phyloP scores from a whole-genome alignment of 495 filamentous ascomycete species.

The Friedmanniomyces simplex region DNA sequence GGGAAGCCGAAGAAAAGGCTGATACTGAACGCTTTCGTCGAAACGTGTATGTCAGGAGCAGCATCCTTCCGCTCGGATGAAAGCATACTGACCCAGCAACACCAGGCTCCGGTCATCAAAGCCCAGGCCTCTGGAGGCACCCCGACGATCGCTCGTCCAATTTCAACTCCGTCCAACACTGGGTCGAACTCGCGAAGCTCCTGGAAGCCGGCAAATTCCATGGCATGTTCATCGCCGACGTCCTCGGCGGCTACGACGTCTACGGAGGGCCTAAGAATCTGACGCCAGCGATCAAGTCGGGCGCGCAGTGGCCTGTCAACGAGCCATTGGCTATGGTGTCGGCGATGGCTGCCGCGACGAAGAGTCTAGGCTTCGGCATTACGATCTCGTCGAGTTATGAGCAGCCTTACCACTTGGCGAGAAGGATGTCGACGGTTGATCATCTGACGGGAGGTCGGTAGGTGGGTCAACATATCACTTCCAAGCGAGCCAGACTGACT shows the following conservation, averaged over 20 bases:
- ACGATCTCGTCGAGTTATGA: conserved; percentile 60
- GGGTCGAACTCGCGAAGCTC: conserved; percentile 40
- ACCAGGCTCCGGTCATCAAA: conserved; percentile 45
- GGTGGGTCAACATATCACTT: not conserved
- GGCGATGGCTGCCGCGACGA: conserved; percentile 39
- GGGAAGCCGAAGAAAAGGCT: conserved; percentile 35
- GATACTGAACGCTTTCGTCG: conserved; percentile 52
- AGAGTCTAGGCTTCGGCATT: conserved; percentile 59
- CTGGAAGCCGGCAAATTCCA: conserved; percentile 44
- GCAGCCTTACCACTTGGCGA: conserved; percentile 57
- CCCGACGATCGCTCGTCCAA: conserved; percentile 42
- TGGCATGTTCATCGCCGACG: conserved; percentile 49
- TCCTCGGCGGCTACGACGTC: conserved; percentile 31
- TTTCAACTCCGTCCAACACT: conserved; percentile 45
- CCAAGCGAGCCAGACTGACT: not conserved
- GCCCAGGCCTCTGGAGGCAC: conserved; percentile 44
- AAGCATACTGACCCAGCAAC: conserved; percentile 29
- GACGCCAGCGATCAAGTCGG: conserved; percentile 10
- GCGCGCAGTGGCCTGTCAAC: conserved; percentile 18
- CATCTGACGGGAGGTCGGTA: conserved; percentile 54
- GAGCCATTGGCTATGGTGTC: conserved; percentile 15
- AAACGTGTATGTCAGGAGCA: conserved; percentile 18
- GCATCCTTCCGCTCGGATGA: not conserved
- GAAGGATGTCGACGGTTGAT: conserved; percentile 54
- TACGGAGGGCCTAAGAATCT: conserved; percentile 14